Conservation (phyloP, 2,329 filamentous ascomycete species). For the Phialocephala sp. region DNA sequence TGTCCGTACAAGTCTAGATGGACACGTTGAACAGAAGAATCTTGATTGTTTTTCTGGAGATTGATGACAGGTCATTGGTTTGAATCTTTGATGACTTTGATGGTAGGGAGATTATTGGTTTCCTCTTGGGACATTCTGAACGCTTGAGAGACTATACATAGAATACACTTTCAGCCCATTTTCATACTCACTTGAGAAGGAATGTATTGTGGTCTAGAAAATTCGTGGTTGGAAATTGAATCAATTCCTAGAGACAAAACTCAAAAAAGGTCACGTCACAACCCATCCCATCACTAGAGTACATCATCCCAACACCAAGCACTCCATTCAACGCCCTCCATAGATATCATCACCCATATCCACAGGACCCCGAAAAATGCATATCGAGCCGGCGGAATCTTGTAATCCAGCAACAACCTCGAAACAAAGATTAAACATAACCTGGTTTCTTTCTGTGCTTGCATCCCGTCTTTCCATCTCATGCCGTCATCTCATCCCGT, state of each 20-base stretch:
- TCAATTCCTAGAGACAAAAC: conserved; percentile 10
- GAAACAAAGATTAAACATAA: conserved; percentile 8
- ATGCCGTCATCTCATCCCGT: neutral
- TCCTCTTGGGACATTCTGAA: neutral
- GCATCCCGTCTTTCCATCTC: conserved; percentile 9
- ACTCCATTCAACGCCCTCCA: conserved; percentile 19
- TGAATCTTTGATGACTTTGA: neutral
- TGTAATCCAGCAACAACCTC: conserved; percentile 1
- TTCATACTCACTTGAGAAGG: neutral
- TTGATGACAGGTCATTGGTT: too few relatives aligned
- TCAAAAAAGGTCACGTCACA: conserved; percentile 6
- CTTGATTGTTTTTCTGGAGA: too few relatives aligned
- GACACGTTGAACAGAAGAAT: too few relatives aligned
- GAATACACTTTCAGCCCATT: neutral
- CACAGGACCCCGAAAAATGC: neutral
- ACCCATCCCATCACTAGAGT: conserved; percentile 14
- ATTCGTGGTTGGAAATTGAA: conserved; percentile 1
- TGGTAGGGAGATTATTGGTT: neutral
- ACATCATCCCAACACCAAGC: conserved; percentile 15
- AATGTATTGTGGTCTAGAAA: neutral
- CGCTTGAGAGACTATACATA: neutral
- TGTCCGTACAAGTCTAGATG: neutral
- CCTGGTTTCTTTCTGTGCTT: conserved; percentile 4
- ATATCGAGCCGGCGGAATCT: conserved; percentile 4
- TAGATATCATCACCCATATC: conserved; percentile 7